Conservation (phyloP, 257 asterid species). For the Coffea eugenioides region DNA sequence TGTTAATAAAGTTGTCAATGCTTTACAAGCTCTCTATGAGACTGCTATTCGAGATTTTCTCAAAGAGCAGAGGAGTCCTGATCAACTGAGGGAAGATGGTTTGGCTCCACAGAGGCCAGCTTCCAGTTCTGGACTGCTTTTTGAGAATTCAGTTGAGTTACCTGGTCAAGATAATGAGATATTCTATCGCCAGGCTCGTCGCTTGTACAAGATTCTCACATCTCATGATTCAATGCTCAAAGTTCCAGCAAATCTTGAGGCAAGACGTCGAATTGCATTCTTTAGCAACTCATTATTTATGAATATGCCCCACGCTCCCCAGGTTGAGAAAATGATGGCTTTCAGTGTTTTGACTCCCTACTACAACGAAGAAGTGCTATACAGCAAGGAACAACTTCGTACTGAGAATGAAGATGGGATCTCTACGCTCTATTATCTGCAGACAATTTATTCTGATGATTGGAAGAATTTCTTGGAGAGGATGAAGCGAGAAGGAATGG, state of each 20-base stretch:
- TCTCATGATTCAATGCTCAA: constrained; percentile 95
- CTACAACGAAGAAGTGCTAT: constrained; percentile 90
- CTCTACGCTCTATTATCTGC: constrained; percentile 88
- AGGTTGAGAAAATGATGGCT: constrained; percentile 97
- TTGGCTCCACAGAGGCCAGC: constrained; percentile 64
- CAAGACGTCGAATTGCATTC: constrained; percentile 95
- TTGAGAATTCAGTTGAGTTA: constrained; percentile 72
- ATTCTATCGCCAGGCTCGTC: constrained; percentile 87
- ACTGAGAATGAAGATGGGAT: constrained; percentile 99
- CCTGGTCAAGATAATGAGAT: constrained; percentile 64
- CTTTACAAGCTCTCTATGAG: constrained; percentile 98
- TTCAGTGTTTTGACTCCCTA: constrained; percentile 98
- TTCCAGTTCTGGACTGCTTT: constrained; percentile 69
- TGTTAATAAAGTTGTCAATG: constrained; percentile 74
- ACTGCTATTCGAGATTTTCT: constrained; percentile 83
- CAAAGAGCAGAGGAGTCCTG: constrained; percentile 62
- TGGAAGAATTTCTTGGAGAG: constrained; percentile 93
- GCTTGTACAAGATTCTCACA: constrained; percentile 85
- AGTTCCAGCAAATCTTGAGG: constrained; percentile 92
- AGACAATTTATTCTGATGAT: constrained; percentile 91
- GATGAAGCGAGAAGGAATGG: constrained; percentile 88
- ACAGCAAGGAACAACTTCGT: constrained; percentile 89
- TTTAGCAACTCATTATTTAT: constrained; percentile 97
- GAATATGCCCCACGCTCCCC: constrained; percentile 99
- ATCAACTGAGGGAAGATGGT: constrained; percentile 89